Conservation (phyloP, 2,329 filamentous ascomycete genomes). For the Corynespora cassiicola region DNA sequence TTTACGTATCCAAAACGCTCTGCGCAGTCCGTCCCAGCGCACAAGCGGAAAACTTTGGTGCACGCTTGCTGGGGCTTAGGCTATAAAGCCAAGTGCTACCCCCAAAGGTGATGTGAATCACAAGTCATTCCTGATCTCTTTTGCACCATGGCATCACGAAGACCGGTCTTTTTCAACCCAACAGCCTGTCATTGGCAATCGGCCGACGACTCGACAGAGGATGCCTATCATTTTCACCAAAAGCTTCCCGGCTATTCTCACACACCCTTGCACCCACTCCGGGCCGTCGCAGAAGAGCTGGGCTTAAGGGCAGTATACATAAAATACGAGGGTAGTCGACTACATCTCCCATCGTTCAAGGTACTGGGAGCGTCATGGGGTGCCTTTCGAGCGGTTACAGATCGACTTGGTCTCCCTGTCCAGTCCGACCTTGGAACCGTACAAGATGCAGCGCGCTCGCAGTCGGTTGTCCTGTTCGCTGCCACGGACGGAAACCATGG, state of each 20-base stretch:
- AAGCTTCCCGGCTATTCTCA: conserved; percentile 62
- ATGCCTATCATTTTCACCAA: conserved; percentile 60
- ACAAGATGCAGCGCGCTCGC: conserved; percentile 54
- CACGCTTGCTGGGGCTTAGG: conserved; percentile 1
- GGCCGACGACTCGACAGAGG: conserved; percentile 17
- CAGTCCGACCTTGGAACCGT: no score
- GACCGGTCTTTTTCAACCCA: conserved; percentile 36
- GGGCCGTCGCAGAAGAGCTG: conserved; percentile 62
- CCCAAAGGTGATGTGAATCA: background rate
- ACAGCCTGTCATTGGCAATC: conserved; percentile 27
- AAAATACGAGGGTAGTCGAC: conserved; percentile 74
- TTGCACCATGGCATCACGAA: no score
- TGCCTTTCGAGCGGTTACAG: conserved; percentile 63
- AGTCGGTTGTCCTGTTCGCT: conserved; percentile 51
- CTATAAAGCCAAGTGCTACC: conserved; percentile 6
- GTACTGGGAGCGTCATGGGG: conserved; percentile 82
- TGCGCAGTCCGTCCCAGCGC: background rate
- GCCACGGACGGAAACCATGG: conserved; percentile 80
- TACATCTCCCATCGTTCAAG: conserved; percentile 78
- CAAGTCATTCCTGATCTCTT: background rate
- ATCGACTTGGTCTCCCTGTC: no score
- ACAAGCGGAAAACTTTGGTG: background rate
- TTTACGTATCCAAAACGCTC: background rate
- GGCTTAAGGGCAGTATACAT: conserved; percentile 62
- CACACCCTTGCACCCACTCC: conserved; percentile 63